These are phyloP conservation scores for Yarrowia alimentaria DNA, from an alignment of 805 yeast genomes.

Conservation along the genomic window DNA sequence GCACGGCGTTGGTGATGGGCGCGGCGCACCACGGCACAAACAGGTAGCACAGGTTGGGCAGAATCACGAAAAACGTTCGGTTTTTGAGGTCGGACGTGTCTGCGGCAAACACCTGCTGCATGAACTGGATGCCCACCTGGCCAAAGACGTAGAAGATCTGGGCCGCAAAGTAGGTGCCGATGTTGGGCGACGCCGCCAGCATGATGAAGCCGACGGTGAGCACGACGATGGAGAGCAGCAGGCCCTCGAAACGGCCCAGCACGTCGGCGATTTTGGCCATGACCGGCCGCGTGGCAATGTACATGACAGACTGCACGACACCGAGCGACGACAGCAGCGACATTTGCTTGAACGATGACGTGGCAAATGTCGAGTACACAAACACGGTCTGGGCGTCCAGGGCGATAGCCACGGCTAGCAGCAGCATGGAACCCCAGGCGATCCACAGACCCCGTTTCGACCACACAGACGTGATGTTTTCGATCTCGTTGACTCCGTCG, in stretches of 20 bases:
- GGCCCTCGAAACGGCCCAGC: constrained; percentile 45
- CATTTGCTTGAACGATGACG: constrained; percentile 44
- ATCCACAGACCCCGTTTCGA: constrained; percentile 27
- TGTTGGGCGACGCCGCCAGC: constrained; percentile 42
- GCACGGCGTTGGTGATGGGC: constrained; percentile 34
- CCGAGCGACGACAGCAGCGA: constrained; percentile 44
- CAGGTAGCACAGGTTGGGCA: constrained; percentile 44
- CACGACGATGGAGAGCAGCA: constrained; percentile 38
- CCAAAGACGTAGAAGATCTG: constrained; percentile 44
- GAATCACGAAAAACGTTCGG: constrained; percentile 42
- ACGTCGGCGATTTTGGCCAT: constrained; percentile 46
- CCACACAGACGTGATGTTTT: constrained; percentile 26
- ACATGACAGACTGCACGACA: constrained; percentile 44
- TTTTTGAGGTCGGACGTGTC: constrained; percentile 45
- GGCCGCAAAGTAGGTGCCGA: constrained; percentile 43
- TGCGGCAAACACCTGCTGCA: constrained; percentile 41
- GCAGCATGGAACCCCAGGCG: constrained; percentile 28
- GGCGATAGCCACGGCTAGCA: constrained; percentile 28
- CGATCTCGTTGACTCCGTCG: constrained; percentile 28
- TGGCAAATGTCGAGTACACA: constrained; percentile 41
- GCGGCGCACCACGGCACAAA: constrained; percentile 45
- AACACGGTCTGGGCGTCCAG: constrained; percentile 18
- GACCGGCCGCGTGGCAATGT: constrained; percentile 43
- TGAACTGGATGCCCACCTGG: constrained; percentile 41
- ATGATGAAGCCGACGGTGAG: constrained; percentile 43